Percentiles rank a stretch among this genome's conserved stretches.
phyloP scores from a whole-genome alignment of 129 eudicot species.

The Escallonia rubra region DNA sequence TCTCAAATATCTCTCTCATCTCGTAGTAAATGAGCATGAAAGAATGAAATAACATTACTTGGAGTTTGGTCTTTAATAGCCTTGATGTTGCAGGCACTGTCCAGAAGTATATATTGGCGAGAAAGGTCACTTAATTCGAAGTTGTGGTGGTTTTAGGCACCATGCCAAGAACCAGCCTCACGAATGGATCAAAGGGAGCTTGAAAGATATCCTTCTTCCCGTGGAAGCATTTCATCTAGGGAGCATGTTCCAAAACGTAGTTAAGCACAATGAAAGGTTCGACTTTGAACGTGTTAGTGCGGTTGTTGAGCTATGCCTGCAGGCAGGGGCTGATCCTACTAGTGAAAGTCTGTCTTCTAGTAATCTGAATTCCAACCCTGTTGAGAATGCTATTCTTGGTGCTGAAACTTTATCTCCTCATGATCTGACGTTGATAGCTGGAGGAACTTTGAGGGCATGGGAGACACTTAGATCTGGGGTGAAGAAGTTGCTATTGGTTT shows the following conservation, averaged over 20 bases:
- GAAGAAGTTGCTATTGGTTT: conserved; percentile 54
- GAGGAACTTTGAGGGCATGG: conserved; percentile 67
- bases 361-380: conserved; percentile 4
- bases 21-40: not conserved
- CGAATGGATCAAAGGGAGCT: conserved; percentile 59
- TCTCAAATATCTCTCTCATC: not conserved
- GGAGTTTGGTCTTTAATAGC: not conserved
- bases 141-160: conserved; percentile 66
- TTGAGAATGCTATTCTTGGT: not conserved
- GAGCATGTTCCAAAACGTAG: conserved; percentile 51
- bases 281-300: conserved; percentile 82
- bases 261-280: conserved; percentile 70
- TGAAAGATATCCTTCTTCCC: conserved; percentile 65
- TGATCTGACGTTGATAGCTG: conserved; percentile 36
- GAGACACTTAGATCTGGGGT: conserved; percentile 69
- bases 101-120: conserved; percentile 85
- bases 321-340: conserved; percentile 68
- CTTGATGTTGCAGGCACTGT: conserved; percentile 49
- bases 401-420: conserved; percentile 35
- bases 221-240: conserved; percentile 73
- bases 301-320: conserved; percentile 65
- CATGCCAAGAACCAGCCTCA: conserved; percentile 60
- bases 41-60: not conserved
- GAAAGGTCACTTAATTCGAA: conserved; percentile 67
- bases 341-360: conserved; percentile 13